These are phyloP conservation scores for Geranomyces michiganensis DNA, from an alignment of 192 early-diverging fungal genomes.

Conservation along the genomic window DNA sequence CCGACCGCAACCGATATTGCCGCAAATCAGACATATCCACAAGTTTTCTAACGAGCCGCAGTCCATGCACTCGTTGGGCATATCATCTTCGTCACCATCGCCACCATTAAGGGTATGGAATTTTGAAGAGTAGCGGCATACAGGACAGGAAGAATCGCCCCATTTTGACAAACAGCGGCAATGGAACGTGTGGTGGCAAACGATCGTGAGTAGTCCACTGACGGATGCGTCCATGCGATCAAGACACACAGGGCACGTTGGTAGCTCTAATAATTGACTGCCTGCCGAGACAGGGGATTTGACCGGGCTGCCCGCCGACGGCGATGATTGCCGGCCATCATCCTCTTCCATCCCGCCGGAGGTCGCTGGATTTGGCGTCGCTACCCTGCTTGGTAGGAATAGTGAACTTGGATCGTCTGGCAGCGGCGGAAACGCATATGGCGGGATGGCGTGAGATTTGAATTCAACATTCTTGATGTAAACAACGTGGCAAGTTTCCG, in stretches of 20 bases:
- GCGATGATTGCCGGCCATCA: no score
- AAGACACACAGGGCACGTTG: constrained; percentile 95
- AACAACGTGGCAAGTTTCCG: constrained; percentile 69
- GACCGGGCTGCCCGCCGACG: background rate
- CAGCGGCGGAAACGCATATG: constrained; percentile 56
- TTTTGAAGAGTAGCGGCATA: constrained; percentile 83
- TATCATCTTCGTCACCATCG: constrained; percentile 24
- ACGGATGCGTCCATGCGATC: constrained; percentile 90
- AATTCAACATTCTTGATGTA: constrained; percentile 75
- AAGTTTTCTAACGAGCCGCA: constrained; percentile 79
- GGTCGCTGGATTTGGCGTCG: background rate
- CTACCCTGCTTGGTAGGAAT: constrained; percentile 23
- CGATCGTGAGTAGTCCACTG: constrained; percentile 87
- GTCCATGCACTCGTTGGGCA: constrained; percentile 66
- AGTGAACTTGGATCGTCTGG: constrained; percentile 34
- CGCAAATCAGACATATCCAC: constrained; percentile 98
- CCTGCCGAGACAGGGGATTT: background rate
- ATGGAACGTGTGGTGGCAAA: constrained; percentile 96
- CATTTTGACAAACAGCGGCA: constrained; percentile 89
- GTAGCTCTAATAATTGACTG: constrained; percentile 68
- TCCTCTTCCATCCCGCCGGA: background rate
- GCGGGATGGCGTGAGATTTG: constrained; percentile 59
- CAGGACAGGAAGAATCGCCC: constrained; percentile 86
- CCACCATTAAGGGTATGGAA: constrained; percentile 7
- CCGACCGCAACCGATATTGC: constrained; percentile 92